phyloP scores from a whole-genome alignment of 805 yeast species.

The Starmerella stellata region DNA sequence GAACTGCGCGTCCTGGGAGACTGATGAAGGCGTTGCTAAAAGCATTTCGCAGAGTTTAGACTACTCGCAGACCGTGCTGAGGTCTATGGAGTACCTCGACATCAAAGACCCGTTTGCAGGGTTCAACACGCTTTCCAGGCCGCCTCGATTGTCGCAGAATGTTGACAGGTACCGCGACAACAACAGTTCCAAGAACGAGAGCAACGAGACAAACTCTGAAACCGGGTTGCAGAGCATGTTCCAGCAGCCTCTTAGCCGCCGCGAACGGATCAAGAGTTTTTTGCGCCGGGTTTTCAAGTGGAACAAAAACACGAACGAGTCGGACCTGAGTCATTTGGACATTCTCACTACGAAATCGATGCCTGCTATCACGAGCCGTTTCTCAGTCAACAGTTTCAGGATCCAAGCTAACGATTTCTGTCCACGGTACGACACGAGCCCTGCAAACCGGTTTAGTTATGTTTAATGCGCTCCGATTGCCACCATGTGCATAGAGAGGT shows the following conservation, averaged over 20 bases:
- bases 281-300: not conserved
- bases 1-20: conserved; percentile 3
- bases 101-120: not conserved
- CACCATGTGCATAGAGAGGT: no score
- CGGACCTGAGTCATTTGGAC: not conserved
- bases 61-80: not conserved
- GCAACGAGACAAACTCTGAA: not conserved
- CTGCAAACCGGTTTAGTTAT: no score
- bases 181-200: not conserved
- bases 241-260: not conserved
- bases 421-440: not conserved
- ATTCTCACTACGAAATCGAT: not conserved
- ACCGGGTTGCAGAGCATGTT: not conserved
- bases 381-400: not conserved
- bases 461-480: no score
- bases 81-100: not conserved
- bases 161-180: not conserved
- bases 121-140: not conserved
- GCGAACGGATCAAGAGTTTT: not conserved
- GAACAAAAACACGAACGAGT: not conserved
- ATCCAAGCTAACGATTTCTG: not conserved
- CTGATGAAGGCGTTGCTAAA: not conserved
- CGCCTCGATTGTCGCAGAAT: not conserved
- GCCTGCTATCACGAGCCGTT: not conserved
- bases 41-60: not conserved